Evolutionary conservation across 176 grass and related monocot species (phyloP), one percentile per base, ranked within the genome.

Genomic region (Panicum miliaceum): DNA sequence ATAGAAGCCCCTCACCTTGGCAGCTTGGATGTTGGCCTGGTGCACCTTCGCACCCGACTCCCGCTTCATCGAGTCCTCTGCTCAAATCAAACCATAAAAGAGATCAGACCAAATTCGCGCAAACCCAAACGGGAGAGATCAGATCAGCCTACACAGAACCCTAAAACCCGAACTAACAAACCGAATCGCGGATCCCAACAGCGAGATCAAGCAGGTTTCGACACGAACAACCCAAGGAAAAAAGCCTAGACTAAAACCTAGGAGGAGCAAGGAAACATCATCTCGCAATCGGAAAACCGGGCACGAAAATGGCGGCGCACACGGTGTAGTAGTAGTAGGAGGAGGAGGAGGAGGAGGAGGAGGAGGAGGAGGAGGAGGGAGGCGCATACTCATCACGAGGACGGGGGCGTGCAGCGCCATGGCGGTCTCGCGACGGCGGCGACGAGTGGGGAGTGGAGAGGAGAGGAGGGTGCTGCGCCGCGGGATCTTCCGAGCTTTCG

Each of bases 21-120:
- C 91, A 75, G 96, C 96, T 89, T 94, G 89, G 81, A 96, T 99
- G 84, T 94, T 99, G 75, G 77, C 93, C 60, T 86, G 89, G 81
- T 99, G 93, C 64, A 99, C 96, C 86, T 95, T 99, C 0, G 53
- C 15, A 50, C 96, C 96, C 23, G 96, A 99, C 73, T 99, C 93
- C 62, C 96, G 86, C 84, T 99, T 99, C 81, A 90, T 71, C 26
- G 96, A 96, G 86, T 99, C 96, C 87, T 99, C 96, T 99, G 89
- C 37, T 42, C 83, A 79, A 62, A 65, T 65, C 36, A 81, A 57
- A 82, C 10, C 52, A 85, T 7, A 68, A 80, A 71, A 64, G 82
- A 79, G 32, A 23, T 88, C 25, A 76, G 58, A 61, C 42, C 75
- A 47, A 75, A 48, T 52, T 13, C 22, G 32, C 12, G 80, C 2